phyloP scores from a whole-genome alignment of 306 rosid genomes.

The Carpinus fangiana region DNA sequence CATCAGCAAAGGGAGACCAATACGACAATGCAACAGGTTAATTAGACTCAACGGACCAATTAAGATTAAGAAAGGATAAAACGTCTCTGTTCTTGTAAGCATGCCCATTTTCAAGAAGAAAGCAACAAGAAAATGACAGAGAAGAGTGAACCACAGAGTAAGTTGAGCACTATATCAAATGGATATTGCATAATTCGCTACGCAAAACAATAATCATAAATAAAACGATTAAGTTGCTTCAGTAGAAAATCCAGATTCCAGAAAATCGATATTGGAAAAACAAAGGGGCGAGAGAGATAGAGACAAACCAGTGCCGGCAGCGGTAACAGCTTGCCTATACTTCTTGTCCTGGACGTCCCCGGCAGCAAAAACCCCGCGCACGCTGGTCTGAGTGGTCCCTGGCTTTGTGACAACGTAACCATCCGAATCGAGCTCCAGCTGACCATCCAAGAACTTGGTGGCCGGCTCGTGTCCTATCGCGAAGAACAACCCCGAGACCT shows the following conservation, averaged over 20 bases:
- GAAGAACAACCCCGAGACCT: constrained; percentile 74
- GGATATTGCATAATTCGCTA: no score
- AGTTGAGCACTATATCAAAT: no score
- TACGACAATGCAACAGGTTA: no score
- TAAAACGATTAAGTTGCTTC: no score
- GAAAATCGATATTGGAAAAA: neutral
- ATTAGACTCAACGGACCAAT: no score
- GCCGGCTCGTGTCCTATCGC: constrained; percentile 94
- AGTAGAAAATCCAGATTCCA: no score
- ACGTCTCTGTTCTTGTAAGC: no score
- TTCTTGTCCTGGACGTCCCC: constrained; percentile 97
- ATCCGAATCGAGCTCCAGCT: constrained; percentile 62
- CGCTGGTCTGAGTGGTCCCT: constrained; percentile 67
- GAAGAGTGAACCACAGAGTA: no score
- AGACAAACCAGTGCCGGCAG: constrained; percentile 72
- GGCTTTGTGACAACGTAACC: constrained; percentile 64
- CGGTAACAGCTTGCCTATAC: constrained; percentile 92
- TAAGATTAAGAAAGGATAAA: no score
- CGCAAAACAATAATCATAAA: no score
- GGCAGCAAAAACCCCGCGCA: constrained; percentile 82
- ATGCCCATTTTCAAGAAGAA: no score
- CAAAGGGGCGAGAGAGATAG: neutral
- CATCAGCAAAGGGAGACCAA: neutral
- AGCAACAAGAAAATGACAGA: no score
- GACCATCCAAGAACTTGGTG: constrained; percentile 75